A percentile compares a stretch with the other conserved stretches of the same genome.
Evolutionary conservation across 2,329 filamentous ascomycete genomes (phyloP).

Genomic region (Davidsoniella virescens): DNA sequence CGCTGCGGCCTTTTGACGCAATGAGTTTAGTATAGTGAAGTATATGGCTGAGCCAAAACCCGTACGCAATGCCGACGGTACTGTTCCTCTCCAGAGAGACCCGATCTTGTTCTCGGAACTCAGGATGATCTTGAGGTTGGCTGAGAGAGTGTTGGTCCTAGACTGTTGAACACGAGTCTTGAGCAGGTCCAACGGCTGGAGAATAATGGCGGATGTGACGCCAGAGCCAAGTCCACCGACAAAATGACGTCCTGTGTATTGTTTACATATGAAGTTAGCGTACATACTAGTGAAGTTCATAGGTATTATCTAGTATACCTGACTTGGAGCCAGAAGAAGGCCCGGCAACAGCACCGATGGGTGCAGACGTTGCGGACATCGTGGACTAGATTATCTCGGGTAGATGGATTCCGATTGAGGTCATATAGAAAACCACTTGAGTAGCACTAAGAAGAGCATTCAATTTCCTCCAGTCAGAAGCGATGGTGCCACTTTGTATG

Average conservation of each 20-base stretch:
- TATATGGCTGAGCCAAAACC: slow-evolving; percentile 88
- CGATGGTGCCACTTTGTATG: too few species aligned
- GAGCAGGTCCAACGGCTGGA: slow-evolving; percentile 89
- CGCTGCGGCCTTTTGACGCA: slow-evolving; percentile 32
- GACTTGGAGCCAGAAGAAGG: slow-evolving; percentile 11
- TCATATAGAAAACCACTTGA: too few species aligned
- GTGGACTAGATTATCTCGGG: background rate
- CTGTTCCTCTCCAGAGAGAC: slow-evolving; percentile 78
- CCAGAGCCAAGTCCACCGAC: slow-evolving; percentile 76
- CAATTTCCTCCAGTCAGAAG: too few species aligned
- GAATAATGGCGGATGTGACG: slow-evolving; percentile 69
- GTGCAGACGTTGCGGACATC: slow-evolving; percentile 1
- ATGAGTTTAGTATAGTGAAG: slow-evolving; percentile 72
- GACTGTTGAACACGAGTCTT: slow-evolving; percentile 94
- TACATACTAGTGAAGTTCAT: background rate
- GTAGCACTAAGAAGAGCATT: too few species aligned
- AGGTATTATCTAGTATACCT: background rate
- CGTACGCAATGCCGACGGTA: slow-evolving; percentile 84
- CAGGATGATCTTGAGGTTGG: slow-evolving; percentile 41
- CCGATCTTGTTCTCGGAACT: slow-evolving; percentile 46
- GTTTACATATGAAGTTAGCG: slow-evolving; percentile 6
- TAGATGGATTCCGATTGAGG: background rate
- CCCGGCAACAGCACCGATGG: slow-evolving; percentile 1
- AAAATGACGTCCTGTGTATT: slow-evolving; percentile 65
- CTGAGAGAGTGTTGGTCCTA: slow-evolving; percentile 48